Base-by-base conservation (phyloP, 768 basidiomycete species). In the Sporobolomyces pararoseus region DNA sequence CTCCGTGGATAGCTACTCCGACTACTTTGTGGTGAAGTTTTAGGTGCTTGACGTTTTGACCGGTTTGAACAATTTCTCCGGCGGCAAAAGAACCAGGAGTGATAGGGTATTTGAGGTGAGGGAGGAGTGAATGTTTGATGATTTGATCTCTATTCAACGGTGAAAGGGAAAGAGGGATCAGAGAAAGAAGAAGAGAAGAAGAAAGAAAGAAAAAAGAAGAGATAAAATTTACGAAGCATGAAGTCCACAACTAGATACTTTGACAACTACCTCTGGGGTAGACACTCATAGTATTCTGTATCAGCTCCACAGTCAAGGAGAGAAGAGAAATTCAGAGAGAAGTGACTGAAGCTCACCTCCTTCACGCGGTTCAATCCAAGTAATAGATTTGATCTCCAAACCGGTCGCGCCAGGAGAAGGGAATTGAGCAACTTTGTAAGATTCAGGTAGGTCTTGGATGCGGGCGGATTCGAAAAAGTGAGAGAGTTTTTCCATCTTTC, bases 81-180 rank as follows among this genome's bases (percentile, higher is more conserved):
- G 42, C 31, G 42, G 31, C 42, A 4, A 21, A 5, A 6, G 58
- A 59, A 16, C 58, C 39, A 46, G 58, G 58, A 27, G 58, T 46
- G 42, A 59, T 29, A 10, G 58, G 58, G 58, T 59, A 59, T 42
- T 46, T 59, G 58, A 59, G 27, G 27, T 59, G 58, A 14, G 58
- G 42, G 42, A 59, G 58, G 25, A 59, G 25, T 9, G 12, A n/a
- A 35, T 59, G 44, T 19, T 59, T 59, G 7, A 19, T 19, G 25
- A 59, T 31, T 25, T 29, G 10, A 35, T 59, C 58, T 14, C 58
- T 59, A 29, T 42, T 9, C 39, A n/a, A n/a, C n/a, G n/a, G n/a
- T n/a, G n/a, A n/a, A n/a, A n/a, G n/a, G n/a, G n/a, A n/a, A n/a
- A n/a, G n/a, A n/a, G n/a, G n/a, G n/a, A n/a, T n/a, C n/a, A n/a